phyloP scores from a whole-genome alignment of 108 stramenopile species.

The Cyclotella sp. region DNA sequence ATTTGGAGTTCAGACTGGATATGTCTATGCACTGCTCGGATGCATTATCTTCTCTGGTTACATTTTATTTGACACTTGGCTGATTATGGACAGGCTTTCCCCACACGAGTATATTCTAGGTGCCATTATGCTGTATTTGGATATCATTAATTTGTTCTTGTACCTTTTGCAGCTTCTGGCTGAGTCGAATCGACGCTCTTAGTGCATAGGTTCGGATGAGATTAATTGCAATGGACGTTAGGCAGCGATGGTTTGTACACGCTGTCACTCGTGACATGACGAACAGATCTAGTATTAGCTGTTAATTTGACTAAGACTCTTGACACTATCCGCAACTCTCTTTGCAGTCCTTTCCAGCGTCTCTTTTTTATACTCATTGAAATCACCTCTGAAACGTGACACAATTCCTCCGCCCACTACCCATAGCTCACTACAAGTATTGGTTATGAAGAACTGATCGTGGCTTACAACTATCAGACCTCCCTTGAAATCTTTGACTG shows the following conservation, averaged over 20 bases:
- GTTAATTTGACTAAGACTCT: conserved; percentile 66
- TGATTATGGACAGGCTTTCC: conserved; percentile 51
- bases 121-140: conserved; percentile 53
- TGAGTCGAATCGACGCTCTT: conserved; percentile 22
- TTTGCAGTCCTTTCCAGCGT: conserved; percentile 79
- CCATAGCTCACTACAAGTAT: conserved; percentile 85
- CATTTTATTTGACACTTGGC: conserved; percentile 59
- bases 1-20: conserved; percentile 49
- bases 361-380: conserved; percentile 85
- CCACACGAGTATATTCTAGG: conserved; percentile 59
- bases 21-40: conserved; percentile 51
- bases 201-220: neutral
- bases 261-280: neutral
- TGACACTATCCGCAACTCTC: conserved; percentile 84
- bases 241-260: neutral
- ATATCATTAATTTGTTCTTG: conserved; percentile 54
- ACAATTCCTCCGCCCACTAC: conserved; percentile 82
- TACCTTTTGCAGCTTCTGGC: conserved; percentile 47
- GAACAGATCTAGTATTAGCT: conserved; percentile 20
- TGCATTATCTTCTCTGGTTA: conserved; percentile 53
- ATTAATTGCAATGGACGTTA: neutral
- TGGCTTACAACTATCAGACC: conserved; percentile 95
- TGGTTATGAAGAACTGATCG: conserved; percentile 91
- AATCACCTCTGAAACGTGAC: conserved; percentile 75
- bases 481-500: conserved; percentile 81